Evolutionary conservation across 2,329 filamentous ascomycete species (phyloP), one percentile per base, ranked within the genome.

Genomic region (Aaosphaeria arxii): DNA sequence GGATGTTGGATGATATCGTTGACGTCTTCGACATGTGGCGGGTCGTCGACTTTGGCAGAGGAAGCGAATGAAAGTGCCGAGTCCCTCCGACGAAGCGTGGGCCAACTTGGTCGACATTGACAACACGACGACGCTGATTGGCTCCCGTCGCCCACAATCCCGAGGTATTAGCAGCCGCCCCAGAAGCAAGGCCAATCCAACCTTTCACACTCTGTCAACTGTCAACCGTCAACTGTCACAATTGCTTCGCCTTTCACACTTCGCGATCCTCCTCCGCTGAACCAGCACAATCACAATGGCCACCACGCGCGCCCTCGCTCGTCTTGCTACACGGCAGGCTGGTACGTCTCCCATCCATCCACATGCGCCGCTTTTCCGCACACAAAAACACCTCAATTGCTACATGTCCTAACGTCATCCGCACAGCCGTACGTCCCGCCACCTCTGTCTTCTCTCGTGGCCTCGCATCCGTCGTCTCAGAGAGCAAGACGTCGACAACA

Each of bases 401-500:
- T 24, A 52, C 45, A 49, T 53, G 43, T 40, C 54, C 61, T 29
- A 9, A 7, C 30, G 39, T 47, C 36, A 48, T 43, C 53, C 51
- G 55, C 50, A 53, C 55, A 66, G 67, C 64, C 59, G 56, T 69
- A 45, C 58, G 65, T 40, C 61, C 67, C 45, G 64, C 67, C 49
- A 36, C 33, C 7, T 36, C 9, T 36, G 55, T 66, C 56, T 67
- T 68, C 59, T 57, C 64, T 42, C 67, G 69, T 47, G 60, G 62
- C 51, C 67, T 71, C 46, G 69, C 69, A 62, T 70, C 69, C 46
- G 67, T 71, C 40, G 40, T 53, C 30, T 61, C 51, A 35, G 66
- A 69, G 46, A 74, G 70, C 56, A 70, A 86, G 70, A 80, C 83
- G 33, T 80, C 83, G 43, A 81, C 82, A 43, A 75, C 82, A 48